phyloP scores from a whole-genome alignment of 148 eudicot genomes.

The Linanthus parryae region DNA sequence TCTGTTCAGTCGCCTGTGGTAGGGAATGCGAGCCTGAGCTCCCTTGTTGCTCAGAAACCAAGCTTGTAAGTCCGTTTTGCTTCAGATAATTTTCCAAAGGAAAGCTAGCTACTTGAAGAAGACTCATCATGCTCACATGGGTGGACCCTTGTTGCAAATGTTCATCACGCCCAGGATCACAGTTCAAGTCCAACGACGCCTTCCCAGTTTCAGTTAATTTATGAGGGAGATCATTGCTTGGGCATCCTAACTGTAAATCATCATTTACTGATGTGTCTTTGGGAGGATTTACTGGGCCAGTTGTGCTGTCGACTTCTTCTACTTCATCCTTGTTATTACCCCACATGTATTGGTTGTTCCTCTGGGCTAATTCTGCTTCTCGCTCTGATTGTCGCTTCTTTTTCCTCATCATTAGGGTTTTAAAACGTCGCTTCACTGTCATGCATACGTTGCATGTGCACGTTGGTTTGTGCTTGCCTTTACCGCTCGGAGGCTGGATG shows the following conservation, averaged over 20 bases:
- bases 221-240: slow-evolving; percentile 9
- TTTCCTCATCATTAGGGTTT: slow-evolving; percentile 69
- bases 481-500: slow-evolving; percentile 78
- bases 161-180: slow-evolving; percentile 30
- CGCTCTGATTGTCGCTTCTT: slow-evolving; percentile 61
- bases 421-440: slow-evolving; percentile 78
- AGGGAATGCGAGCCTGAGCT: slow-evolving; percentile 29
- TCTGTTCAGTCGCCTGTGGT: slow-evolving; percentile 22
- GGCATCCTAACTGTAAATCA: slow-evolving; percentile 12
- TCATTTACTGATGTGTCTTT: slow-evolving; percentile 11
- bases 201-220: slow-evolving; percentile 21
- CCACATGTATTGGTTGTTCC: slow-evolving; percentile 22
- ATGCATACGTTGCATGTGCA: slow-evolving; percentile 69
- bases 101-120: slow-evolving; percentile 41
- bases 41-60: slow-evolving; percentile 41
- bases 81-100: slow-evolving; percentile 54
- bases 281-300: neutral
- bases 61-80: slow-evolving; percentile 48
- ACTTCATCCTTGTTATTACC: slow-evolving; percentile 35
- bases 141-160: slow-evolving; percentile 13
- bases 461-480: slow-evolving; percentile 70
- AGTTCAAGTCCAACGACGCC: slow-evolving; percentile 42
- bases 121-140: slow-evolving; percentile 40
- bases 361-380: slow-evolving; percentile 54
- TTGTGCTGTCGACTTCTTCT: slow-evolving; percentile 32